Evolutionary conservation across 331 rosid species (phyloP).

Genomic region (Rhamnella rubrinervis): DNA sequence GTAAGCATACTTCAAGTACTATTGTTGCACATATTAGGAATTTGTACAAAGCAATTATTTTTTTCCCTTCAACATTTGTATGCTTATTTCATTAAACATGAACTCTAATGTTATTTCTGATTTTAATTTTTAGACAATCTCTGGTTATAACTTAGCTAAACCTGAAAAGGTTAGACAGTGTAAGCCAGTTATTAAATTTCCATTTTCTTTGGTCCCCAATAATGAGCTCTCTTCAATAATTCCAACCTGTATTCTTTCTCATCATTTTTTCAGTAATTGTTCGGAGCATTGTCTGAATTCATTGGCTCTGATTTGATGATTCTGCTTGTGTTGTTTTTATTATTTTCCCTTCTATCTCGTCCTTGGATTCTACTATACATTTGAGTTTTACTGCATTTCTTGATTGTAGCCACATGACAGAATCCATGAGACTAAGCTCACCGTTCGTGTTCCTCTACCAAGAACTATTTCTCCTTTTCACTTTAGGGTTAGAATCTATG

Average conservation of each 20-base stretch:
- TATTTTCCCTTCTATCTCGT: not conserved
- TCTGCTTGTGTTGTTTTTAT: not conserved
- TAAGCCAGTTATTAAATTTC: too few relatives aligned
- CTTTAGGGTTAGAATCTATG: slow-evolving; percentile 22
- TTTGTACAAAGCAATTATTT: not conserved
- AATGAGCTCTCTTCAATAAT: not conserved
- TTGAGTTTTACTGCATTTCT: slow-evolving; percentile 14
- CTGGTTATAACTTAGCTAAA: not conserved
- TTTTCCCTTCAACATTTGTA: not conserved
- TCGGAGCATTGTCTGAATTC: not conserved
- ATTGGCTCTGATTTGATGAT: not conserved
- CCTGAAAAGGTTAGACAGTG: not conserved
- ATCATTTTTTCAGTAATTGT: slow-evolving; percentile 7
- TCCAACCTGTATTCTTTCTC: not conserved
- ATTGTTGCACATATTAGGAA: not conserved
- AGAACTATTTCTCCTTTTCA: slow-evolving; percentile 3
- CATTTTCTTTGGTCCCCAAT: slow-evolving; percentile 4
- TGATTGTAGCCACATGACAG: not conserved
- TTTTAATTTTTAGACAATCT: not conserved
- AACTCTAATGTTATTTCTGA: not conserved
- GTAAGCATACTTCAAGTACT: not conserved
- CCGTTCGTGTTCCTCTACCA: slow-evolving; percentile 1
- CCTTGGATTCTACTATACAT: slow-evolving; percentile 10
- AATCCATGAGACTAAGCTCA: not conserved
- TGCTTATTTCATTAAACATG: too few relatives aligned